phyloP scores from a whole-genome alignment of 345 rosid species.

The Brassica carinata region DNA sequence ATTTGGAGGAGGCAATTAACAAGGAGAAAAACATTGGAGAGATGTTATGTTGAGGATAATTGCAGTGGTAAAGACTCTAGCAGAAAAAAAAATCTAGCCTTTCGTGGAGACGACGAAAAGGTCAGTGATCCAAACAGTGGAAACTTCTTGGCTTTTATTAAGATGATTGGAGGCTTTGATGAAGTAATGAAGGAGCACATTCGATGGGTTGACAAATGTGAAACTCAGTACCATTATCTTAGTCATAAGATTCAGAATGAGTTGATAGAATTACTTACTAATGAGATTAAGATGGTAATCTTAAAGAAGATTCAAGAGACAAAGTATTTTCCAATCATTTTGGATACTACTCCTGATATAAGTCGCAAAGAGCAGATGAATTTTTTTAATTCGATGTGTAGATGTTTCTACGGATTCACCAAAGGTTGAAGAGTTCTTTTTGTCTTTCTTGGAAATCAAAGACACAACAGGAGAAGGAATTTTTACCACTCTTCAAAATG shows the following conservation, averaged over 20 bases:
- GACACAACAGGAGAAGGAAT: no score
- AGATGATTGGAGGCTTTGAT: neutral
- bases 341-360: no score
- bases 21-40: conserved; percentile 14
- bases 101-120: neutral
- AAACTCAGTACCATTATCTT: neutral
- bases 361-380: no score
- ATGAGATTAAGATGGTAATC: neutral
- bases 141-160: neutral
- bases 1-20: neutral
- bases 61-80: conserved; percentile 4
- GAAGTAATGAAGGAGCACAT: neutral
- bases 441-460: no score
- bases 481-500: no score
- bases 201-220: neutral
- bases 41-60: conserved; percentile 2
- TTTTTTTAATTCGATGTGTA: no score
- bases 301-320: neutral
- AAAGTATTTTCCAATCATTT: neutral
- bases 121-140: neutral
- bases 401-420: no score
- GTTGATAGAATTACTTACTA: neutral
- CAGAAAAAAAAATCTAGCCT: neutral
- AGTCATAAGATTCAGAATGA: neutral
- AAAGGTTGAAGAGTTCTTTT: no score